Evolutionary conservation across 2,329 filamentous ascomycete genomes (phyloP).

Genomic region (Exophiala calicioides): DNA sequence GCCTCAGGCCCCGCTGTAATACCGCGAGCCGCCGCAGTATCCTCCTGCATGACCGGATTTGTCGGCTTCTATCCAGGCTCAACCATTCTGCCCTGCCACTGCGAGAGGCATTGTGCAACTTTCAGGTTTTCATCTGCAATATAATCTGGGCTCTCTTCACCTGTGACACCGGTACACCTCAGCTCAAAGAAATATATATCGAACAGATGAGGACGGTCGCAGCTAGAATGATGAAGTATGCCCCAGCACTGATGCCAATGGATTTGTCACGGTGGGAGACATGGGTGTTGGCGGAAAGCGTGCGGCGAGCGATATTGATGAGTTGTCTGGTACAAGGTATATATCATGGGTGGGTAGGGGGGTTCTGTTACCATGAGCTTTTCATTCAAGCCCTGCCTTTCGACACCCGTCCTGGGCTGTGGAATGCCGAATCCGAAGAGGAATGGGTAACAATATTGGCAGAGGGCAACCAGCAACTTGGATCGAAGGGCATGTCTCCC

Average conservation of each 20-base stretch:
- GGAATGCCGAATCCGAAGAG: constrained; percentile 1
- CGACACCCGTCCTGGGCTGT: neutral
- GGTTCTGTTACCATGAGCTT: constrained; percentile 6
- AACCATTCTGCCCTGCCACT: neutral
- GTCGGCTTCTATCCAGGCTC: constrained; percentile 1
- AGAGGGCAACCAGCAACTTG: no score
- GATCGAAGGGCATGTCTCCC: no score
- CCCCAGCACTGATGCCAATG: neutral
- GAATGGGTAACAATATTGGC: constrained; percentile 3
- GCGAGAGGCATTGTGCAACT: constrained; percentile 2
- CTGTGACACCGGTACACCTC: neutral
- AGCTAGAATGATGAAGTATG: constrained; percentile 1
- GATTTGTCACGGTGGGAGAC: constrained; percentile 5
- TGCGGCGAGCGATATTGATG: constrained; percentile 10
- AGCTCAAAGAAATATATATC: constrained; percentile 1
- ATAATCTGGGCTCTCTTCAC: constrained; percentile 1
- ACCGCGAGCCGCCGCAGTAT: no score
- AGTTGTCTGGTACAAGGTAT: constrained; percentile 5
- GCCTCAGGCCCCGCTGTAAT: no score
- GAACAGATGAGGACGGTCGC: constrained; percentile 3
- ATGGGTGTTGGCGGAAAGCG: constrained; percentile 8
- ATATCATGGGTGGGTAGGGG: constrained; percentile 1
- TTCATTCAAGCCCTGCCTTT: constrained; percentile 14
- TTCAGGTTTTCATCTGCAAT: constrained; percentile 2
- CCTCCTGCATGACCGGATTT: no score